Percentiles rank a stretch among this genome's conserved stretches.
phyloP scores from a whole-genome alignment of 257 asterid genomes.

The Solanum etuberosum region DNA sequence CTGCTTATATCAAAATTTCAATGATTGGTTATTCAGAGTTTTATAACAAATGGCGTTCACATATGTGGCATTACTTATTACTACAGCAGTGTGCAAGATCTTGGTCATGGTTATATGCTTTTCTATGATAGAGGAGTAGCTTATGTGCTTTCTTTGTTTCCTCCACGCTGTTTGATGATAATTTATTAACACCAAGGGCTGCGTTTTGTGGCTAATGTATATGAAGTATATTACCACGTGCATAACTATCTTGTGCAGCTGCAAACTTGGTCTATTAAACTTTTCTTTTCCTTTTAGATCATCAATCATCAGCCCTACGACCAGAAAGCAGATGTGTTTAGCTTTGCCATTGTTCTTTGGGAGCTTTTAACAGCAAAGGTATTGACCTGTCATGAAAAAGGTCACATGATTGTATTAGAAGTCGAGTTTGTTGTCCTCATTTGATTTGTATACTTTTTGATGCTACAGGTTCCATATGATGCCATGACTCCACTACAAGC shows the following conservation, averaged over 20 bases:
- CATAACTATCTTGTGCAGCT: neutral
- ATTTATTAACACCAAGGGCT: neutral
- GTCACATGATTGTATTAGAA: neutral
- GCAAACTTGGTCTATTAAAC: neutral
- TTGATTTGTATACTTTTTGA: neutral
- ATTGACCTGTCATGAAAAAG: neutral
- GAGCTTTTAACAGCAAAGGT: constrained; percentile 89
- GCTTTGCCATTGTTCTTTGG: constrained; percentile 93
- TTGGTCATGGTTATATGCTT: neutral
- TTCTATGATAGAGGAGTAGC: neutral
- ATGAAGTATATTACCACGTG: neutral
- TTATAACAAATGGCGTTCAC: no score
- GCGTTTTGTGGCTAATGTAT: neutral
- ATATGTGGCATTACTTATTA: neutral
- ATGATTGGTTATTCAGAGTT: no score
- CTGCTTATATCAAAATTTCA: no score
- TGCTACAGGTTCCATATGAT: constrained; percentile 68
- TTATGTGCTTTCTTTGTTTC: neutral
- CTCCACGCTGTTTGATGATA: neutral
- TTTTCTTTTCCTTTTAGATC: constrained; percentile 32
- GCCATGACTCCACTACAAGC: constrained; percentile 78
- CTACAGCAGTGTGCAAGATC: neutral
- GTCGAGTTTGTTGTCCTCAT: neutral
- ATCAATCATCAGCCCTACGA: constrained; percentile 85
- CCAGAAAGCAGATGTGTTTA: constrained; percentile 87